A percentile compares a stretch with the other conserved stretches of the same genome.
Evolutionary conservation across 2,329 filamentous ascomycete genomes (phyloP).

Genomic region (Colletotrichum tamarilloi): DNA sequence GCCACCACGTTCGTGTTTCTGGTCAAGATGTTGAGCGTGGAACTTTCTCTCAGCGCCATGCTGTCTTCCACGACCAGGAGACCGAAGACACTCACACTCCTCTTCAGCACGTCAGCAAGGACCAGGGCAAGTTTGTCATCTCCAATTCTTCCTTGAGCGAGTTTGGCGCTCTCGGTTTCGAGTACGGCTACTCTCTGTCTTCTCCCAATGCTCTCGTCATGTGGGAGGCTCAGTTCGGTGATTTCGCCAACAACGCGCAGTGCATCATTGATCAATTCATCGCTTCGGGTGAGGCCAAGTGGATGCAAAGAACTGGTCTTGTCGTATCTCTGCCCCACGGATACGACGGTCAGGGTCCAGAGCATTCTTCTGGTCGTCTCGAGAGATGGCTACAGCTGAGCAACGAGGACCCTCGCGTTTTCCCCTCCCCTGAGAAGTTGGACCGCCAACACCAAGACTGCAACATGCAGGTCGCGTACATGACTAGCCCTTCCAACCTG

Average conservation of each 20-base stretch:
- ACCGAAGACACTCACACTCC: conserved; percentile 93
- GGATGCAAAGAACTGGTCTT: conserved; percentile 97
- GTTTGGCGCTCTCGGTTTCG: conserved; percentile 86
- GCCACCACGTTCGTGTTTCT: conserved; percentile 96
- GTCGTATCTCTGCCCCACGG: conserved; percentile 97
- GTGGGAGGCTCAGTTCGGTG: conserved; percentile 99
- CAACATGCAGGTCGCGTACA: conserved; percentile 98
- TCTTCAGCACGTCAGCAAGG: conserved; percentile 86
- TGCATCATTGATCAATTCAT: conserved; percentile 99
- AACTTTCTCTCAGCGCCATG: conserved; percentile 98
- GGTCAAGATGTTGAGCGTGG: conserved; percentile 99
- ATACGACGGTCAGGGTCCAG: conserved; percentile 97
- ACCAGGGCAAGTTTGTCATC: conserved; percentile 96
- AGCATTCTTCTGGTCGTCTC: conserved; percentile 97
- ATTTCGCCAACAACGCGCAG: conserved; percentile 99
- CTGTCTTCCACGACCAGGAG: conserved; percentile 97
- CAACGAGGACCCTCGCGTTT: conserved; percentile 96
- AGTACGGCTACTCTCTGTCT: conserved; percentile 97
- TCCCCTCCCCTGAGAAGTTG: conserved; percentile 88
- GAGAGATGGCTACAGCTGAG: conserved; percentile 97
- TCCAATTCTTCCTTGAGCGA: conserved; percentile 89
- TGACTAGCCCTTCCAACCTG: conserved; percentile 94
- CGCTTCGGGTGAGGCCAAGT: conserved; percentile 96
- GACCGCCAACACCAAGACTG: conserved; percentile 98
- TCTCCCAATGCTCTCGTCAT: conserved; percentile 97